These are phyloP conservation scores for Rhizopus arrhizus DNA, from an alignment of 371 early-diverging fungal genomes.

Conservation along the genomic window DNA sequence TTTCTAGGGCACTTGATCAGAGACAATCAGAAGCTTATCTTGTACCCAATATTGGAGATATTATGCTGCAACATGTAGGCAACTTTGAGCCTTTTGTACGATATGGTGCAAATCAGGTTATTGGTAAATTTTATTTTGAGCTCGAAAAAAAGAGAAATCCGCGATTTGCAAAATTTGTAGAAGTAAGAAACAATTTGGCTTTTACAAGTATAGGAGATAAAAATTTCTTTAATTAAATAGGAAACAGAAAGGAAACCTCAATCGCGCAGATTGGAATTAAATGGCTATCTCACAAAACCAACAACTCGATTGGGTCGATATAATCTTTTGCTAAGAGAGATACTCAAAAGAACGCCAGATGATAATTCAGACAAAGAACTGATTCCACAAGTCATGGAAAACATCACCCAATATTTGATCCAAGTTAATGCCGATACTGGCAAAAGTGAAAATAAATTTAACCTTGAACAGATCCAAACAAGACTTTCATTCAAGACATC, in stretches of 20 bases:
- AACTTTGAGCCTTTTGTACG: conserved; percentile 79
- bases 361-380: conserved; percentile 73
- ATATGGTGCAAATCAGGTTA: conserved; percentile 85
- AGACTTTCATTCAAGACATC: conserved; percentile 37
- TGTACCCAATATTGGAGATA: conserved; percentile 80
- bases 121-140: conserved; percentile 80
- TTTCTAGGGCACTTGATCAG: conserved; percentile 64
- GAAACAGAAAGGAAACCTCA: conserved; percentile 77
- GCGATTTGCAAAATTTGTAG: conserved; percentile 73
- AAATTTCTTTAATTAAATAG: conserved; percentile 29
- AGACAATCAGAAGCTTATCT: conserved; percentile 72
- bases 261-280: conserved; percentile 74
- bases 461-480: conserved; percentile 50
- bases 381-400: conserved; percentile 63
- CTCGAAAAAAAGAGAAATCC: conserved; percentile 70
- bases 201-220: not conserved
- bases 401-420: conserved; percentile 47
- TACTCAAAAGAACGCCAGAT: conserved; percentile 77
- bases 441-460: conserved; percentile 75
- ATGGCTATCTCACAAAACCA: conserved; percentile 80
- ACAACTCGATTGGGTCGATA: conserved; percentile 87
- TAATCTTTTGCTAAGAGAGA: conserved; percentile 78
- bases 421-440: conserved; percentile 87
- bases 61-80: conserved; percentile 70
- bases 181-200: conserved; percentile 38